Evolutionary conservation across 805 yeast genomes (phyloP).

Genomic region (Millerozyma miso): DNA sequence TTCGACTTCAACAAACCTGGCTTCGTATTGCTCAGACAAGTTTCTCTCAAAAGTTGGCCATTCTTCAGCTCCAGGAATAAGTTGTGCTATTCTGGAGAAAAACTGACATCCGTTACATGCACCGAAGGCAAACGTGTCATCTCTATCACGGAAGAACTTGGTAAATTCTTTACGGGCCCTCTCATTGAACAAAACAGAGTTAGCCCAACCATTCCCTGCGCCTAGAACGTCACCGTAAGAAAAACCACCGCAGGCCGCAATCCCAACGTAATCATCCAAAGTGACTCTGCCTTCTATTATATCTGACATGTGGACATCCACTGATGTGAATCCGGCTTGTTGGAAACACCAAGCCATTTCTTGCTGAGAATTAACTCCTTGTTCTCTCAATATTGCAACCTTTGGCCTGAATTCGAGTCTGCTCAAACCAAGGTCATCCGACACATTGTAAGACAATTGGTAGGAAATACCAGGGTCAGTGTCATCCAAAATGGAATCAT

Average conservation of each 20-base stretch:
- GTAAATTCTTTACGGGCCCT: slow-evolving; percentile 71
- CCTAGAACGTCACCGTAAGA: slow-evolving; percentile 98
- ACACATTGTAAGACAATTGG: slow-evolving; percentile 66
- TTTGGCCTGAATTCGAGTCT: slow-evolving; percentile 54
- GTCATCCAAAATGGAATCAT: slow-evolving; percentile 67
- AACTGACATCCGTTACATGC: slow-evolving; percentile 99
- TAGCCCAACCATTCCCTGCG: slow-evolving; percentile 99
- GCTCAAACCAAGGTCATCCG: slow-evolving; percentile 43
- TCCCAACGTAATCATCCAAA: slow-evolving; percentile 78
- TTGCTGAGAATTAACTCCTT: slow-evolving; percentile 96
- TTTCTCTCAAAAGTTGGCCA: slow-evolving; percentile 97
- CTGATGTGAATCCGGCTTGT: slow-evolving; percentile 90
- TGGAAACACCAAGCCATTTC: slow-evolving; percentile 98
- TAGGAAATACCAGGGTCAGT: slow-evolving; percentile 86
- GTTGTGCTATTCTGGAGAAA: slow-evolving; percentile 74
- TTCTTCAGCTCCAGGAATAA: slow-evolving; percentile 89
- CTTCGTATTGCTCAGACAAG: slow-evolving; percentile 91
- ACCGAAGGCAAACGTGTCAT: slow-evolving; percentile 94
- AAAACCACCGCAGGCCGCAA: slow-evolving; percentile 99
- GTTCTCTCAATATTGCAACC: slow-evolving; percentile 96
- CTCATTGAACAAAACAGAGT: slow-evolving; percentile 83
- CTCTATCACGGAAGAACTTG: slow-evolving; percentile 78
- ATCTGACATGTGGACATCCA: slow-evolving; percentile 97
- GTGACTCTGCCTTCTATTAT: slow-evolving; percentile 67
- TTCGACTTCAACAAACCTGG: slow-evolving; percentile 88